Base-by-base conservation (phyloP, 2,329 filamentous ascomycete genomes). In the Diaporthe destruens region DNA sequence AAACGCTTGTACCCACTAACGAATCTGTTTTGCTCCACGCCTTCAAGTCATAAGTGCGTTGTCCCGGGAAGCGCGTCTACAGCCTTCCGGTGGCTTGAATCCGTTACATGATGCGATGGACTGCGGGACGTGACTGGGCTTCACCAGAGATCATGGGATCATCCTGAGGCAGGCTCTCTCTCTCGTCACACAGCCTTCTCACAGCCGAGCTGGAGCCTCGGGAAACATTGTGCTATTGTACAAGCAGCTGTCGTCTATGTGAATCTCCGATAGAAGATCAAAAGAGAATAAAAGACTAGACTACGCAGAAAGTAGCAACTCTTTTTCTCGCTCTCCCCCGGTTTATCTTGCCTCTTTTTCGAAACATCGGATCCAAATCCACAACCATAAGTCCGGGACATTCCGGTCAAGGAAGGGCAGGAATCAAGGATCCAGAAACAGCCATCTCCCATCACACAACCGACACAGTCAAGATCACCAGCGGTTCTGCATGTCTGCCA, bases 161-260 rank as follows among this genome's bases (percentile, higher is more conserved):
- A 25, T 11, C 34, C 32, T n/a, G 20, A 14, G 12, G n/a, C 56
- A 42, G 23, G 6, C 39, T 49, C 29, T 49, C 29, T 49, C 29
- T 11, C 16, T 25, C 18, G 2, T 16, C 2, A 9, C 6, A n/a
- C 25, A 3, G 25, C 16, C n/a, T 23, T 39, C 11, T 44, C 61
- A 66, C 47, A 53, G 20, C 39, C n/a, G 11, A 49, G 23, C 12
- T 23, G 20, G 34, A 14, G 32, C 23, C 47, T 23, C 39, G 47
- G 47, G 2, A 65, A 66, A 39, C 29, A 66, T 36, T 66, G 44
- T 53, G 61, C 44, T 66, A 66, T 66, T 66, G 61, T 66, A 66
- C 61, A 66, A 66, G 56, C 47, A 72, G 55, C 71, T 57, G 71
- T 72, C 71, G 71, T 72, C 71, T 69, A 69, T 72, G 49, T 69